Conservation (phyloP, 1,139 yeast species). For the Scheffersomyces titani region DNA sequence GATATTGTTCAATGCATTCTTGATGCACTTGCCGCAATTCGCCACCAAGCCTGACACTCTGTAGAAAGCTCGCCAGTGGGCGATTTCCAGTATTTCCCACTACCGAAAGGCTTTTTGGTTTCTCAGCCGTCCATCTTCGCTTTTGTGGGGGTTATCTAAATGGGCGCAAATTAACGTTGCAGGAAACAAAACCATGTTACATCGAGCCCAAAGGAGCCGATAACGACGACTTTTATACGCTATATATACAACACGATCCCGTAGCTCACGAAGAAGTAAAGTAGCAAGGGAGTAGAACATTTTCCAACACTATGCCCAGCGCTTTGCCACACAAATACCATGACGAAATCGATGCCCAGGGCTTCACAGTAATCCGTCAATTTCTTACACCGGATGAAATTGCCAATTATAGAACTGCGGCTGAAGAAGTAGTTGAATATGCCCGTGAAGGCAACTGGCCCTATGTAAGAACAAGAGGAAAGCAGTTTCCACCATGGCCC, state of each 20-base stretch:
- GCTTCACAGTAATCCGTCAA: slow-evolving; percentile 45
- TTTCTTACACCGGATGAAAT: slow-evolving; percentile 47
- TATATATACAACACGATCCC: not conserved
- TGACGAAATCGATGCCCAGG: slow-evolving; percentile 43
- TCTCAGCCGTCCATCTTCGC: not conserved
- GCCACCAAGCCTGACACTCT: not conserved
- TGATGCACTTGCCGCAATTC: not conserved
- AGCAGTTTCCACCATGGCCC: slow-evolving; percentile 65
- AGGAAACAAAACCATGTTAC: not conserved
- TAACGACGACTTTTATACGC: not conserved
- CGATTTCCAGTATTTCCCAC: not conserved
- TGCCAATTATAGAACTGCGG: slow-evolving; percentile 35
- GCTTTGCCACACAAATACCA: slow-evolving; percentile 20
- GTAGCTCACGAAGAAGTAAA: not conserved
- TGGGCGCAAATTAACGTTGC: not conserved
- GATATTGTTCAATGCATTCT: too few species aligned
- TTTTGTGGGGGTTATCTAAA: not conserved
- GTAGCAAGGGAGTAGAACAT: not conserved
- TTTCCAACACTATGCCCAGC: not conserved
- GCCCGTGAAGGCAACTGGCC: slow-evolving; percentile 57
- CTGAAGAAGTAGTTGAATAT: slow-evolving; percentile 42
- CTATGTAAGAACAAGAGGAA: slow-evolving; percentile 53
- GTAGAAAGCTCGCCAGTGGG: not conserved
- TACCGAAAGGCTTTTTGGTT: not conserved
- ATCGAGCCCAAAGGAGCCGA: not conserved